These are phyloP conservation scores for Aspergillus arachidicola DNA, from an alignment of 2,329 filamentous ascomycete genomes.

Conservation along the genomic window DNA sequence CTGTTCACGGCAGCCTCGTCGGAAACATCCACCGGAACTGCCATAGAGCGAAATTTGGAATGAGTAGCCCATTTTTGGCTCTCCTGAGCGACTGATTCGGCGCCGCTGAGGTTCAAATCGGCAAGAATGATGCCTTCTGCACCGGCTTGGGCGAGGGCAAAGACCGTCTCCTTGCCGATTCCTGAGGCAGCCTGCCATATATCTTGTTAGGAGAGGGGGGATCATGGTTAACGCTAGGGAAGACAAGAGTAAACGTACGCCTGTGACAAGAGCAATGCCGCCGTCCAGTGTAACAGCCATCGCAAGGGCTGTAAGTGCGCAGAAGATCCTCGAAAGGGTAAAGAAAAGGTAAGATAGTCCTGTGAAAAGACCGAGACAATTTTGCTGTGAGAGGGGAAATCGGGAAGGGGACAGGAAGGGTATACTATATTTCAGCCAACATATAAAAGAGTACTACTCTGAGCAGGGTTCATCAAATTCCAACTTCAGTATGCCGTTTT, in stretches of 20 bases:
- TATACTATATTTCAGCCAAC: too few relatives aligned
- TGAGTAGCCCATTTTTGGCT: background rate
- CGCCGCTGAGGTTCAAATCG: background rate
- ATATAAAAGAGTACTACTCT: too few relatives aligned
- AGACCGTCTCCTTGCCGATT: constrained; percentile 1
- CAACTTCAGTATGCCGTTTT: too few relatives aligned
- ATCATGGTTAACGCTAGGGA: background rate
- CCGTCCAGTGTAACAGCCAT: background rate
- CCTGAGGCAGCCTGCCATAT: constrained; percentile 4
- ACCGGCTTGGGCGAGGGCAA: constrained; percentile 8
- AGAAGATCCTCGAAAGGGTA: too few relatives aligned
- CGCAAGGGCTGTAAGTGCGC: too few relatives aligned
- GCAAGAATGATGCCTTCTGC: constrained; percentile 1
- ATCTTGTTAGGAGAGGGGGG: background rate
- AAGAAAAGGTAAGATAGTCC: too few relatives aligned
- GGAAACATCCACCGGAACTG: background rate
- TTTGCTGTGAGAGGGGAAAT: too few relatives aligned
- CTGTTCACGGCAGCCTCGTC: background rate
- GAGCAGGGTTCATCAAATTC: too few relatives aligned
- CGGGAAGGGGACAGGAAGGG: too few relatives aligned
- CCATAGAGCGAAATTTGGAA: background rate
- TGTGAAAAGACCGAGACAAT: too few relatives aligned
- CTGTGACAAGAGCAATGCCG: constrained; percentile 9
- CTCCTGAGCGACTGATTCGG: background rate
- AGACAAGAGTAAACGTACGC: background rate